Conservation (phyloP, 352 stramenopile genomes). For the Globisporangium cederbergense region DNA sequence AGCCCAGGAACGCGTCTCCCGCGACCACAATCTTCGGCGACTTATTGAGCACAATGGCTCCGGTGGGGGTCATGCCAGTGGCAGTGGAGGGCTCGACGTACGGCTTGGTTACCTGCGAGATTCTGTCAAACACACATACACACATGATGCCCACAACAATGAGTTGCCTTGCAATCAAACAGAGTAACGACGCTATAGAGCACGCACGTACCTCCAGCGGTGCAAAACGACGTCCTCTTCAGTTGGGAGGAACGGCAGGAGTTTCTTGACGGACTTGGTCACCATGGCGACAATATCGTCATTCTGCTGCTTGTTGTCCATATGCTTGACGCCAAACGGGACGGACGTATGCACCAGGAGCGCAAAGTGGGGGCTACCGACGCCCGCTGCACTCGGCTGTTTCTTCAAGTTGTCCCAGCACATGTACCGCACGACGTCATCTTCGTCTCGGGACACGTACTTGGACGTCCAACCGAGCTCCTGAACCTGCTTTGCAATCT, state of each 20-base stretch:
- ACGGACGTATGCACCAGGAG: conserved; percentile 72
- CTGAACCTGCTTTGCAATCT: conserved; percentile 30
- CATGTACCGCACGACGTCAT: conserved; percentile 67
- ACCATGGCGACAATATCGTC: conserved; percentile 55
- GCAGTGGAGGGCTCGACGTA: conserved; percentile 26
- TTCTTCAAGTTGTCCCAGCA: conserved; percentile 82
- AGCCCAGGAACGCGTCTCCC: conserved; percentile 66
- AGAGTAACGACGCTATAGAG: neutral
- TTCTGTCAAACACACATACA: conserved; percentile 24
- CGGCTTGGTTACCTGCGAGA: conserved; percentile 59
- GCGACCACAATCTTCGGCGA: conserved; percentile 61
- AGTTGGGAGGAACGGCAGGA: conserved; percentile 52
- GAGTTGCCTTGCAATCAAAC: neutral
- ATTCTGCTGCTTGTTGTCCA: conserved; percentile 50
- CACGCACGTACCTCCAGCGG: conserved; percentile 46
- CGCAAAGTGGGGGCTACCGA: conserved; percentile 16
- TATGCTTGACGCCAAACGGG: conserved; percentile 48
- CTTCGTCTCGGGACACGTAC: conserved; percentile 50
- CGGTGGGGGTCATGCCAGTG: conserved; percentile 8
- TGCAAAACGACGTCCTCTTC: conserved; percentile 49
- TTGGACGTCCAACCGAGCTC: conserved; percentile 61
- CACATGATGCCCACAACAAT: neutral
- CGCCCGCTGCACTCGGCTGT: conserved; percentile 2
- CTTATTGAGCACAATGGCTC: conserved; percentile 36
- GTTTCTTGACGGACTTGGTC: conserved; percentile 39